Base-by-base conservation (phyloP, 352 stramenopile genomes). In the Plasmopara muralis region DNA sequence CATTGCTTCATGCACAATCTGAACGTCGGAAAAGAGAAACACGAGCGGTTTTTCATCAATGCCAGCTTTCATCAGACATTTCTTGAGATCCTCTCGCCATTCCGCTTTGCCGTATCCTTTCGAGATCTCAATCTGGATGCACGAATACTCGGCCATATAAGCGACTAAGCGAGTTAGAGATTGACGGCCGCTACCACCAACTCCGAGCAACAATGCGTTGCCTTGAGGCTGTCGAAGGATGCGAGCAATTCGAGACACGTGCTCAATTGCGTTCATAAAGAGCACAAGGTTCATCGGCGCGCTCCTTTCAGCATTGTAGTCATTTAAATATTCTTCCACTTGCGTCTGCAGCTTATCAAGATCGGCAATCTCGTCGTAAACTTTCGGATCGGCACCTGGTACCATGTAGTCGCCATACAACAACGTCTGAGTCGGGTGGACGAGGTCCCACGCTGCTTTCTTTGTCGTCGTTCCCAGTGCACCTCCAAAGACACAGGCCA, bases 1-100 rank as follows among this genome's bases (percentile, higher is more conserved):
- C 90, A 98, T 98, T 9, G 85, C 83, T 54, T 98, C 93, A 43
- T 97, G 73, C 5, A 97, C 86, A 47, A 98, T 97, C 62, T 97
- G 89, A 2, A 95, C 94, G 55, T 98, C 93, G 0, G 87, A 97
- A 50, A 98, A 98, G 6, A 98, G 71, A 48, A 98, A 97, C 0
- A 97, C 87, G 6, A 93, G 83, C 1, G 82, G 84, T 31, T 96
- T 96, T 53, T 98, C 85, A 30, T 98, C 82, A 28, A 98, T 83
- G 1, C 93, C 93, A 6, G 91, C 92, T 37, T 90, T 87, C 72
- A 98, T 87, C 0, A 97, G 52, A 20, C 79, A 92, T 33, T 94
- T 94, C 46, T 96, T 97, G 10, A 98, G 55, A 55, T 98, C 88
- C 6, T 98, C 93, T 28, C 89, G 74, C 91, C 93, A 98, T 55